Conservation (phyloP, 352 stramenopile species). For the Phytophthora megakarya region DNA sequence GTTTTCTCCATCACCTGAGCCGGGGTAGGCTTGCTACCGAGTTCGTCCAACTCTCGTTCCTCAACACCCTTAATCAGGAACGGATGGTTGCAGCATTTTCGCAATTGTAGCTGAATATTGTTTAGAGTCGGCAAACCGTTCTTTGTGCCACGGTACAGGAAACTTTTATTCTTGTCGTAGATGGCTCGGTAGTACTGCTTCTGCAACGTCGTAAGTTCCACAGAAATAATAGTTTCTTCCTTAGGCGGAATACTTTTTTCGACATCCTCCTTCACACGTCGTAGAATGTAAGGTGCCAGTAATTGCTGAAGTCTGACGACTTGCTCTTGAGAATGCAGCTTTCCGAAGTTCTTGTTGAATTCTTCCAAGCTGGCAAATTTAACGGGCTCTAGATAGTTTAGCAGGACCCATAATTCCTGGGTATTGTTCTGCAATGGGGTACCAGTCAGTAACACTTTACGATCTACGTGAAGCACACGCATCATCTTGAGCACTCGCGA, state of each 20-base stretch:
- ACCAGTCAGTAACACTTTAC: conserved; percentile 96
- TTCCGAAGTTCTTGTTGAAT: conserved; percentile 94
- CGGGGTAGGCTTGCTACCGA: conserved; percentile 55
- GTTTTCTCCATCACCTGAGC: conserved; percentile 82
- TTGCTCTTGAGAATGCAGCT: conserved; percentile 93
- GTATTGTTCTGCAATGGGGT: conserved; percentile 98
- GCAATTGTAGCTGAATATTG: conserved; percentile 99
- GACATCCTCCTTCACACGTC: conserved; percentile 97
- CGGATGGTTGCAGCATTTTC: conserved; percentile 99
- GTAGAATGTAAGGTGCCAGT: conserved; percentile 94
- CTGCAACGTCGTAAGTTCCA: conserved; percentile 98
- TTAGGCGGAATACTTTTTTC: conserved; percentile 97
- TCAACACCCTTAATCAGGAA: conserved; percentile 98
- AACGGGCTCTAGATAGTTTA: conserved; percentile 97
- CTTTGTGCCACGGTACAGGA: conserved; percentile 92
- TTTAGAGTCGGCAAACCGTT: conserved; percentile 93
- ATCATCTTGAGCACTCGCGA: conserved; percentile 90
- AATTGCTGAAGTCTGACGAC: conserved; percentile 94
- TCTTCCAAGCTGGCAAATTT: conserved; percentile 88
- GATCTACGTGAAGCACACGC: conserved; percentile 81
- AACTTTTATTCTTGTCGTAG: conserved; percentile 99
- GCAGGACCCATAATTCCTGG: conserved; percentile 96
- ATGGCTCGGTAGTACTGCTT: conserved; percentile 99
- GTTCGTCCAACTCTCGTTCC: conserved; percentile 79
- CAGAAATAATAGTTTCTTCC: conserved; percentile 95